Percentiles rank a stretch among this genome's conserved stretches.
Conservation (phyloP, 352 stramenopile genomes). For the Phytophthora colocasiae region DNA sequence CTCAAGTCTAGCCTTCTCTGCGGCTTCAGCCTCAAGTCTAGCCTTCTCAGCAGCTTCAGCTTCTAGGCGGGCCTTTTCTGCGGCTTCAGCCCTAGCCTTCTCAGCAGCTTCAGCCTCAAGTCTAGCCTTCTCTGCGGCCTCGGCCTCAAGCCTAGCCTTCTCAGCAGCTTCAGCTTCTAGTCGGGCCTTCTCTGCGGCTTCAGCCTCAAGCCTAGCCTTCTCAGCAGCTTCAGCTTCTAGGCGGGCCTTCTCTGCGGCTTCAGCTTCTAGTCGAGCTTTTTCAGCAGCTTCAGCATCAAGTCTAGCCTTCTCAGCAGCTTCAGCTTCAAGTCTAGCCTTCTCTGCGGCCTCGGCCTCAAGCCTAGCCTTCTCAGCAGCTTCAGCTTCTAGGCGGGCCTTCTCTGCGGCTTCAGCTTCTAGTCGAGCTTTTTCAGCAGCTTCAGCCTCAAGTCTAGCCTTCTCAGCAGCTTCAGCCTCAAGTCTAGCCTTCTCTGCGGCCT, state of each 20-base stretch:
- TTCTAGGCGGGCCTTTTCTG: background rate
- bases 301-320: too few relatives aligned
- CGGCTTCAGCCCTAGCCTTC: background rate
- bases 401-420: background rate
- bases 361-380: background rate
- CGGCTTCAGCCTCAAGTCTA: background rate
- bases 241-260: constrained; percentile 27
- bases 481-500: background rate
- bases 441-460: constrained; percentile 27
- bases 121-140: constrained; percentile 18
- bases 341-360: too few relatives aligned
- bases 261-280: too few relatives aligned
- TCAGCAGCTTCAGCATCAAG: too few relatives aligned
- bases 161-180: background rate
- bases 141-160: constrained; percentile 39
- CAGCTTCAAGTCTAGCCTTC: too few relatives aligned
- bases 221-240: constrained; percentile 37
- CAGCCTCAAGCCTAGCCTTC: constrained; percentile 47
- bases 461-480: background rate
- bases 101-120: background rate
- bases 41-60: constrained; percentile 1
- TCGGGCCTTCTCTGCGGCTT: constrained; percentile 17
- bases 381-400: background rate
- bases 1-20: background rate
- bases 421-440: background rate